phyloP scores from a whole-genome alignment of 1,284 basidiomycete genomes.

The Cryptococcus sp. region DNA sequence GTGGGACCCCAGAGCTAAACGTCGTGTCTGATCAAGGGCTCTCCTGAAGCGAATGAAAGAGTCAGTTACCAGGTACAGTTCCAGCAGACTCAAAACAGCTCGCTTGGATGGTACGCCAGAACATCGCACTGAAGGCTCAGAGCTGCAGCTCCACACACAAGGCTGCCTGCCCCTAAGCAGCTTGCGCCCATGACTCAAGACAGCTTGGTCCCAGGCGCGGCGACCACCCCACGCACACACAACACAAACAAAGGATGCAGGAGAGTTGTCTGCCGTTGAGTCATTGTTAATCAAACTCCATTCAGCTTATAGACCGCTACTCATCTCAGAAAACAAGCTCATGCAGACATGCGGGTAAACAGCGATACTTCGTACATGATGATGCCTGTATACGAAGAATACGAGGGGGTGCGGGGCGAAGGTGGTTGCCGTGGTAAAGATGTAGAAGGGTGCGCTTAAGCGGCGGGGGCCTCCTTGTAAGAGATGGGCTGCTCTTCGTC shows the following conservation, averaged over 20 bases:
- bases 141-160: too few relatives aligned
- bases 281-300: too few relatives aligned
- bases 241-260: background rate
- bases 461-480: constrained; percentile 69
- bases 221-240: background rate
- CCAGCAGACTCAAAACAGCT: background rate
- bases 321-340: constrained; percentile 1
- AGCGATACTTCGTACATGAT: constrained; percentile 13
- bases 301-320: too few relatives aligned
- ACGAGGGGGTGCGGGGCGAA: background rate
- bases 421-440: background rate
- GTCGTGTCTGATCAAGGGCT: too few relatives aligned
- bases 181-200: too few relatives aligned
- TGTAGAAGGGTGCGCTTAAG: constrained; percentile 4
- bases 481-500: constrained; percentile 72
- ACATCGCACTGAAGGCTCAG: too few relatives aligned
- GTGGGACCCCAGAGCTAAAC: too few relatives aligned
- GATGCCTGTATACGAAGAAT: constrained; percentile 10
- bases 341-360: constrained; percentile 5
- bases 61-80: too few relatives aligned
- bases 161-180: too few relatives aligned
- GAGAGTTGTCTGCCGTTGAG: too few relatives aligned
- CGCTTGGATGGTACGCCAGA: background rate
- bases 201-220: too few relatives aligned
- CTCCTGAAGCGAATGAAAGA: too few relatives aligned